Base-by-base conservation (phyloP, 2,329 filamentous ascomycete species). In the Fusarium metavorans region DNA sequence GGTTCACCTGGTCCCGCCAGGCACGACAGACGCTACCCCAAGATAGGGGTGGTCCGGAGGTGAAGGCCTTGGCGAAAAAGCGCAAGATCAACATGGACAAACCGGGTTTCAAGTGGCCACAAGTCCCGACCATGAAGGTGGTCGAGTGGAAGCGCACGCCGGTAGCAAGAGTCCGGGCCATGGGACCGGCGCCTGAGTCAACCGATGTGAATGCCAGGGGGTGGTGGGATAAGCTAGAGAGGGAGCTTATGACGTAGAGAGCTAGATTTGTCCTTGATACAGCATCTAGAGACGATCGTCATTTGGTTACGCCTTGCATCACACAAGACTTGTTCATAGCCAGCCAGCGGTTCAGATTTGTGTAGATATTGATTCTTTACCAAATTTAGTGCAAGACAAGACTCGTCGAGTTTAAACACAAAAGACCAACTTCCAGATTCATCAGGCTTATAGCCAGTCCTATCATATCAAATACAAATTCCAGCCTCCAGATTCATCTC, bases 151-250 rank as follows among this genome's bases (percentile, higher is more conserved):
- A 39, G 43, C 77, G 80, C n/a, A 71, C 59, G 20, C 80, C 81
- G 4, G 64, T 16, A 48, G 35, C 48, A 27, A 77, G 81, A 60
- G 39, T 39, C 6, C 72, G 70, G 18, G 58, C 58, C 13, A n/a
- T 66, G 4, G 78, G 77, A 2, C 57, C 56, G 25, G 65, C 80
- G 23, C 81, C 81, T 3, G 66, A 65, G 32, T 71, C 73, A 1
- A 71, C 63, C 20, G 68, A 68, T 18, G 74, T 63, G 35, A 48
- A 66, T 20, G 70, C 64, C 5, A 68, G 60, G 9, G 56, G 35
- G 25, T 83, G 82, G 81, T 82, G 82, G 79, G 50, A 69, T 13
- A 73, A 43, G 14, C 8, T 83, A 34, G 79, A 78, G 59, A 65
- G 75, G n/a, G 80, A 83, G 43, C 20, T 83, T 69, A 75, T 80